phyloP scores from a whole-genome alignment of 257 asterid species.

The Petrea volubilis region DNA sequence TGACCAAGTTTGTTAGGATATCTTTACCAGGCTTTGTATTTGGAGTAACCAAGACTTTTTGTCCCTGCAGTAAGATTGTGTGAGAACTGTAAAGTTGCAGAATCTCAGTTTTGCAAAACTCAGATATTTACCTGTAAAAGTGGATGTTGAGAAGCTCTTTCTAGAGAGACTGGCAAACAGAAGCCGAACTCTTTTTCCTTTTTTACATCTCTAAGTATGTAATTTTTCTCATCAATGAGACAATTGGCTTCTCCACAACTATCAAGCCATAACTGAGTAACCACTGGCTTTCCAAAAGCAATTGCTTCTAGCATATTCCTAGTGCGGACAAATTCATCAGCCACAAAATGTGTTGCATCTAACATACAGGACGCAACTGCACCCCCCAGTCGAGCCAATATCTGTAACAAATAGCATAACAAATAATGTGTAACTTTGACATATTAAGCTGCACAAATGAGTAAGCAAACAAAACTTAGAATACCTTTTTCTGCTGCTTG shows the following conservation, averaged over 20 bases:
- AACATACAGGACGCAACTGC: constrained; percentile 64
- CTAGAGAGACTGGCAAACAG: constrained; percentile 77
- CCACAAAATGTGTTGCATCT: constrained; percentile 92
- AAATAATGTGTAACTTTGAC: background rate
- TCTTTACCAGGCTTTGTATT: constrained; percentile 94
- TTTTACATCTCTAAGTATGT: constrained; percentile 77
- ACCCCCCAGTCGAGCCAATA: constrained; percentile 79
- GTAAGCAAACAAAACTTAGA: constrained; percentile 9
- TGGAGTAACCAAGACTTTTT: constrained; percentile 74
- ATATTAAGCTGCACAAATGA: constrained; percentile 18
- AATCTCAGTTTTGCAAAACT: constrained; percentile 16
- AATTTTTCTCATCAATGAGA: constrained; percentile 76
- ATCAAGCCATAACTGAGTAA: constrained; percentile 86
- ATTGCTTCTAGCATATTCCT: constrained; percentile 95
- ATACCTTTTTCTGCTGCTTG: constrained; percentile 85
- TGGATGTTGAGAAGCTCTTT: constrained; percentile 74
- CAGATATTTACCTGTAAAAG: constrained; percentile 64
- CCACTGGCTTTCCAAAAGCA: constrained; percentile 90
- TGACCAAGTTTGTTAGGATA: constrained; percentile 69
- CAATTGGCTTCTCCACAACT: constrained; percentile 85
- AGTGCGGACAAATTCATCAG: constrained; percentile 91
- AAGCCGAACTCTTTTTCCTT: constrained; percentile 91
- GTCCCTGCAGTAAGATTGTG: constrained; percentile 67
- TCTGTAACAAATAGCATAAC: constrained; percentile 37
- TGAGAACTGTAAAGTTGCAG: constrained; percentile 17